Conservation (phyloP, 2,329 filamentous ascomycete genomes). For the Dendryphion nanum region DNA sequence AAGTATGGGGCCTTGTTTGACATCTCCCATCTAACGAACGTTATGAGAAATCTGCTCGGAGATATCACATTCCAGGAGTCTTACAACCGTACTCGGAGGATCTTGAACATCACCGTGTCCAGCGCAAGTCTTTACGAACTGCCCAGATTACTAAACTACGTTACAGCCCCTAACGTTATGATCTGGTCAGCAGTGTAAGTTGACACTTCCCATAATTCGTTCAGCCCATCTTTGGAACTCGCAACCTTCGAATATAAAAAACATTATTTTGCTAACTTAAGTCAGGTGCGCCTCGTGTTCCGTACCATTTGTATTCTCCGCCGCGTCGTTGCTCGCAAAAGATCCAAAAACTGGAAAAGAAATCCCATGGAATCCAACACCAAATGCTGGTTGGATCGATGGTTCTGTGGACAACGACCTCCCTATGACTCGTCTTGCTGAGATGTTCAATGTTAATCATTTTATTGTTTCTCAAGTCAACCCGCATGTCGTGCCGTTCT, state of each 20-base stretch:
- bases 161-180: conserved; percentile 90
- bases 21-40: conserved; percentile 74
- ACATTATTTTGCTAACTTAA: not conserved
- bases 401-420: conserved; percentile 93
- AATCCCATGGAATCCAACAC: conserved; percentile 80
- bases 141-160: conserved; percentile 83
- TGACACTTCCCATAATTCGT: conserved; percentile 7
- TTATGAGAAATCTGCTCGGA: conserved; percentile 78
- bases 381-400: conserved; percentile 80
- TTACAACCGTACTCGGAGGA: conserved; percentile 88
- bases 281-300: conserved; percentile 82
- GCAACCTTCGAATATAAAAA: too few species aligned
- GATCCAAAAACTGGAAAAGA: conserved; percentile 76
- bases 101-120: conserved; percentile 92
- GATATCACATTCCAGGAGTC: conserved; percentile 95
- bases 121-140: conserved; percentile 84
- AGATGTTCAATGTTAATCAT: conserved; percentile 98
- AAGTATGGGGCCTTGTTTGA: conserved; percentile 85
- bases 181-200: conserved; percentile 87
- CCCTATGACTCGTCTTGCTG: conserved; percentile 82
- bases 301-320: conserved; percentile 80
- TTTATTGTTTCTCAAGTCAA: conserved; percentile 98
- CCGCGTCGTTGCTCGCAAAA: conserved; percentile 77
- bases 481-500: conserved; percentile 85
- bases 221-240: too few species aligned